These are phyloP conservation scores for Aspergillus eucalypticola DNA, from an alignment of 2,329 filamentous ascomycete genomes.

Conservation along the genomic window DNA sequence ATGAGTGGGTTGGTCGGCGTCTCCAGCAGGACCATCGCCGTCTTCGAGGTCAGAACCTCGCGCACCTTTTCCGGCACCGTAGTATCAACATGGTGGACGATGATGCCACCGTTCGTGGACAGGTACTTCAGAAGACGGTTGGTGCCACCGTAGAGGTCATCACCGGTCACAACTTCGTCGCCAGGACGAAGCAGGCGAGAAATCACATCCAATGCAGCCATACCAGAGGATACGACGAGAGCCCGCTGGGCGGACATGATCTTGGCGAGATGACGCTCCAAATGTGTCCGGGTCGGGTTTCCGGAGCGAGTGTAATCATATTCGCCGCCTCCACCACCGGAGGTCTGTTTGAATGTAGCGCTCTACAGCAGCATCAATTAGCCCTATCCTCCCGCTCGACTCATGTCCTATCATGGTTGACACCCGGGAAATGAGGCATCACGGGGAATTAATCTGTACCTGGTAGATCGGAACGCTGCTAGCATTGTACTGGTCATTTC, in stretches of 20 bases:
- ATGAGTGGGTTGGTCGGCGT: conserved; percentile 97
- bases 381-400: neutral
- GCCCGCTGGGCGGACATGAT: conserved; percentile 95
- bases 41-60: conserved; percentile 72
- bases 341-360: conserved; percentile 94
- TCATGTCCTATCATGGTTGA: neutral
- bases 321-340: conserved; percentile 76
- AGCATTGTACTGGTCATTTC: conserved; percentile 94
- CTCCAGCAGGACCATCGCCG: conserved; percentile 92
- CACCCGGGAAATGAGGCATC: neutral
- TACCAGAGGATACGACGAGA: conserved; percentile 91
- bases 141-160: conserved; percentile 94
- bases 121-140: conserved; percentile 92
- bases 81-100: conserved; percentile 95
- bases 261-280: conserved; percentile 96
- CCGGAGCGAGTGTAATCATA: conserved; percentile 99
- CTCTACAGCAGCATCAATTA: conserved; percentile 52
- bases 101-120: conserved; percentile 82
- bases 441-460: conserved; percentile 41
- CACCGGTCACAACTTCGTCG: conserved; percentile 95
- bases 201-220: conserved; percentile 97
- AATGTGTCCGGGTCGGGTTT: conserved; percentile 92
- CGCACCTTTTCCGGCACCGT: conserved; percentile 73
- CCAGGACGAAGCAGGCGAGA: conserved; percentile 85
- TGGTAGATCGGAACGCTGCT: conserved; percentile 98